phyloP scores from a whole-genome alignment of 1,139 yeast species.

The Suhomyces kunorum region DNA sequence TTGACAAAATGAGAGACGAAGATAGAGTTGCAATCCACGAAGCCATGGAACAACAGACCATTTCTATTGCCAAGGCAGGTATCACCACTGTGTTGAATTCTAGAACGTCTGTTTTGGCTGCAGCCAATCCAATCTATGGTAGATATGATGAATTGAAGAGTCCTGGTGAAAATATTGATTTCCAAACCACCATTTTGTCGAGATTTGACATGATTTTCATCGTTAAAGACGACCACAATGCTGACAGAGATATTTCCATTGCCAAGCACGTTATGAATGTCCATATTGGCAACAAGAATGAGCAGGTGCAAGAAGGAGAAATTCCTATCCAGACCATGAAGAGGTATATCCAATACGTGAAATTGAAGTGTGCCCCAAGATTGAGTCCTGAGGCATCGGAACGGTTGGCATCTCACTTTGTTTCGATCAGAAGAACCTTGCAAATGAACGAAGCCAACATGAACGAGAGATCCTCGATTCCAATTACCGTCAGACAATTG shows the following conservation, averaged over 20 bases:
- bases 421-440: conserved; percentile 81
- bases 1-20: conserved; percentile 98
- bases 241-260: conserved; percentile 79
- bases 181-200: conserved; percentile 93
- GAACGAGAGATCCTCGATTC: conserved; percentile 91
- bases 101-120: conserved; percentile 93
- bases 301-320: conserved; percentile 71
- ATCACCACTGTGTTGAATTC: conserved; percentile 94
- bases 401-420: conserved; percentile 90
- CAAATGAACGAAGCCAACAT: conserved; percentile 79
- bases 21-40: conserved; percentile 99
- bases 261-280: conserved; percentile 95
- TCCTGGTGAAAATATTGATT: conserved; percentile 97
- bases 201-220: conserved; percentile 98
- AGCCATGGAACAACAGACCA: conserved; percentile 99
- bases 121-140: conserved; percentile 97
- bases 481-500: conserved; percentile 94
- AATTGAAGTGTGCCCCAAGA: conserved; percentile 89
- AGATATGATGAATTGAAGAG: conserved; percentile 93
- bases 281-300: conserved; percentile 69
- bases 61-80: conserved; percentile 99
- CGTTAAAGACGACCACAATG: conserved; percentile 93
- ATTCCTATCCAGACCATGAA: conserved; percentile 90
- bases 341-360: conserved; percentile 87
- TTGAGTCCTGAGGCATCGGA: conserved; percentile 88